phyloP scores from a whole-genome alignment of 163 green algal species.

The Scenedesmus sp. region DNA sequence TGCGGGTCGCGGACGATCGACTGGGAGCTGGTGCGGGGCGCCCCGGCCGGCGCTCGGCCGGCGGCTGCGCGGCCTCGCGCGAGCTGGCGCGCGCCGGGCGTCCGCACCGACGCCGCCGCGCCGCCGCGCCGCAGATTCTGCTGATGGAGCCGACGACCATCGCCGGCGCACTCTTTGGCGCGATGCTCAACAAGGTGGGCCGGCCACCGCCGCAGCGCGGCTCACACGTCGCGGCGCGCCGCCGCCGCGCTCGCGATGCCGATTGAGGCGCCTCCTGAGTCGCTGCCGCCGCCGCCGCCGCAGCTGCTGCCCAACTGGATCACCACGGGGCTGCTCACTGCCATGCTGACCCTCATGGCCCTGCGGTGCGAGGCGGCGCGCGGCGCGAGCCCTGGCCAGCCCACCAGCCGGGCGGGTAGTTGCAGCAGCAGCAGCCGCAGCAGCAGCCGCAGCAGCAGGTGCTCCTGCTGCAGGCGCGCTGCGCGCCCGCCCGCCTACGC shows the following conservation, averaged over 20 bases:
- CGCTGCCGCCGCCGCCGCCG: not conserved
- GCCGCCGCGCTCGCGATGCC: not conserved
- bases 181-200: slow-evolving; percentile 28
- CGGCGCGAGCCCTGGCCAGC: no score
- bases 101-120: no score
- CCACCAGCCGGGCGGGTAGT: no score
- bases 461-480: no score
- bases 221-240: not conserved
- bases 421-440: no score
- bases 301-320: slow-evolving; percentile 41
- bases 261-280: no score
- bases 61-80: no score
- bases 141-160: slow-evolving; percentile 48
- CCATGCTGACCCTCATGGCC: slow-evolving; percentile 32
- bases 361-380: not conserved
- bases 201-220: not conserved
- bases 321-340: slow-evolving; percentile 18
- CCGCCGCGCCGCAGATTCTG: not conserved
- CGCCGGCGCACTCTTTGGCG: slow-evolving; percentile 25
- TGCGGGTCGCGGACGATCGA: slow-evolving; percentile 21
- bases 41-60: no score
- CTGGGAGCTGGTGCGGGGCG: slow-evolving; percentile 9
- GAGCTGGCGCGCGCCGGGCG: no score
- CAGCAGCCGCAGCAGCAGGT: no score
- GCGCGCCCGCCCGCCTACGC: no score